Conservation (phyloP, 306 rosid genomes). For the Sesbania bispinosa region DNA sequence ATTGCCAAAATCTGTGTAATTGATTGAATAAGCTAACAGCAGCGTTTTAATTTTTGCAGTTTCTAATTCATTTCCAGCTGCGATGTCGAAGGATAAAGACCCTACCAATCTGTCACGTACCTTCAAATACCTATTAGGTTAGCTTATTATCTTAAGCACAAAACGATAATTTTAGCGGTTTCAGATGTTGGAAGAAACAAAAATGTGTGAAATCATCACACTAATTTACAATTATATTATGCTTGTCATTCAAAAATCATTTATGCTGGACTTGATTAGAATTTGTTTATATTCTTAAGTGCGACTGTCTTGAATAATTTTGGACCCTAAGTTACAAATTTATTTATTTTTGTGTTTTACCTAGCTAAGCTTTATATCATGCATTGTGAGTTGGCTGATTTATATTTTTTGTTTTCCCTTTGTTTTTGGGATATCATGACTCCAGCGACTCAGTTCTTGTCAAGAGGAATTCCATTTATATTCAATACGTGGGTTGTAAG, state of each 20-base stretch:
- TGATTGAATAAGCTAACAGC: not conserved
- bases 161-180: not conserved
- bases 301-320: not conserved
- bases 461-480: conserved; percentile 90
- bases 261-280: not conserved
- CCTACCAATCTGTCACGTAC: conserved; percentile 69
- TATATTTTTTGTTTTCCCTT: not conserved
- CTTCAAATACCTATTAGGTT: conserved; percentile 87
- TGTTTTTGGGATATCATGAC: not conserved
- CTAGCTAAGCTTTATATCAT: not conserved
- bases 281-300: not conserved
- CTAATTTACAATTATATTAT: not conserved
- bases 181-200: not conserved
- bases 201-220: not conserved
- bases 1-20: not conserved
- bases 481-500: conserved; percentile 93
- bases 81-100: conserved; percentile 47
- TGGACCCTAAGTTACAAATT: not conserved
- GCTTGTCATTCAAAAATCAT: not conserved
- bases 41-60: conserved; percentile 6
- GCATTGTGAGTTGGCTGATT: not conserved
- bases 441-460: conserved; percentile 89
- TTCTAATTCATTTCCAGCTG: not conserved
- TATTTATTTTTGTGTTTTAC: not conserved
- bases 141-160: conserved; percentile 2